These are phyloP conservation scores for Tuber microsphaerosporum DNA, from an alignment of 495 filamentous ascomycete genomes.

Conservation along the genomic window DNA sequence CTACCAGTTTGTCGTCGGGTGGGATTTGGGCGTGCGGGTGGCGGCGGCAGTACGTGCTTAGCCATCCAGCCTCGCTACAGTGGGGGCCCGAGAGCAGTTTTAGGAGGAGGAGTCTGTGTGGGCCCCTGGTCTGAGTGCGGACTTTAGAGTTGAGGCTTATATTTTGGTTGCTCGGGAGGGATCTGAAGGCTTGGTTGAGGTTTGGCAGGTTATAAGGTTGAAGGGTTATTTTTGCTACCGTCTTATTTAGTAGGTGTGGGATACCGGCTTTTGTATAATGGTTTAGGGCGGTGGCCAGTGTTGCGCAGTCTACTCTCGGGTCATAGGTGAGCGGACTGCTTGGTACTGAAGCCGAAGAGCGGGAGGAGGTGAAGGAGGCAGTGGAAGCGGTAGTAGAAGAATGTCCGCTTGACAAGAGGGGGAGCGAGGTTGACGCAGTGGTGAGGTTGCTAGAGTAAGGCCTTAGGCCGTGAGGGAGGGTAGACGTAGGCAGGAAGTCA, in stretches of 20 bases:
- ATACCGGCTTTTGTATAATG: slow-evolving; percentile 5
- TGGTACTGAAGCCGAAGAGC: slow-evolving; percentile 10
- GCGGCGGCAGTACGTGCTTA: slow-evolving; percentile 19
- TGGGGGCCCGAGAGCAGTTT: slow-evolving; percentile 28
- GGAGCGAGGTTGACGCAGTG: slow-evolving; percentile 11
- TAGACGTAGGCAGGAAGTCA: slow-evolving; percentile 9
- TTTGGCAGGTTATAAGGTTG: slow-evolving; percentile 26
- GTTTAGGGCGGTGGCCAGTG: slow-evolving; percentile 22
- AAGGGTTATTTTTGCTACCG: slow-evolving; percentile 9
- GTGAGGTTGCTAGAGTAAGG: neutral
- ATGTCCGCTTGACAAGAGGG: slow-evolving; percentile 9
- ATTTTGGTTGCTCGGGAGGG: slow-evolving; percentile 15
- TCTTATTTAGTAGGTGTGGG: slow-evolving; percentile 22
- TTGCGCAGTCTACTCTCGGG: slow-evolving; percentile 24
- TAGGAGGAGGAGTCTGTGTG: slow-evolving; percentile 26
- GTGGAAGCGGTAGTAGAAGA: slow-evolving; percentile 7
- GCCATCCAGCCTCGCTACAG: slow-evolving; percentile 26
- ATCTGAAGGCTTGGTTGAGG: slow-evolving; percentile 19
- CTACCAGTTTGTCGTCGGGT: slow-evolving; percentile 32
- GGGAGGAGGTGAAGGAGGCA: slow-evolving; percentile 5
- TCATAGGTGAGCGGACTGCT: slow-evolving; percentile 22
- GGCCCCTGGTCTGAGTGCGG: slow-evolving; percentile 24
- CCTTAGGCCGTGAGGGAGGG: slow-evolving; percentile 2
- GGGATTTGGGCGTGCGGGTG: slow-evolving; percentile 12
- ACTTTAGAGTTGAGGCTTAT: slow-evolving; percentile 21